These are phyloP conservation scores for Penicillium arizonense DNA, from an alignment of 495 filamentous ascomycete genomes.

Conservation along the genomic window DNA sequence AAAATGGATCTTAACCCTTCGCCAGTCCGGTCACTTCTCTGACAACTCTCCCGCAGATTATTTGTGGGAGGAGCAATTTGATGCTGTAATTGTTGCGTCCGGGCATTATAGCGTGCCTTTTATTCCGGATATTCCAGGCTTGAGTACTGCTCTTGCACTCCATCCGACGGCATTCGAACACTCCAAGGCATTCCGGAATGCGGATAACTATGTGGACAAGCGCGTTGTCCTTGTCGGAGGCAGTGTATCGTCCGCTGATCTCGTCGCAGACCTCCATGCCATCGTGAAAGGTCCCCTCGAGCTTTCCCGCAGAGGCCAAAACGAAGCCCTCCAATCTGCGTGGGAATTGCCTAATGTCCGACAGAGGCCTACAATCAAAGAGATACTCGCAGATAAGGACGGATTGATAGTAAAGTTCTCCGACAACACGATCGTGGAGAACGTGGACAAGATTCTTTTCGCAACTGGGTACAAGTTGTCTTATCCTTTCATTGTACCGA, in stretches of 20 bases:
- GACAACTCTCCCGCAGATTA: constrained; percentile 15
- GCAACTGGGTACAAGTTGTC: constrained; percentile 51
- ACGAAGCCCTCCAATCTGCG: constrained; percentile 17
- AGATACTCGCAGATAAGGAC: background rate
- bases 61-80: constrained; percentile 41
- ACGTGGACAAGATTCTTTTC: constrained; percentile 51
- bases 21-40: constrained; percentile 16
- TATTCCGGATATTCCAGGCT: constrained; percentile 53
- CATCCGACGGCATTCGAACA: constrained; percentile 23
- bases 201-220: constrained; percentile 28
- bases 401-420: constrained; percentile 25
- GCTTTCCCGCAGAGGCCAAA: constrained; percentile 20
- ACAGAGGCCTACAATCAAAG: constrained; percentile 16
- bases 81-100: constrained; percentile 73
- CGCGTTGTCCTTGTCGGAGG: constrained; percentile 30
- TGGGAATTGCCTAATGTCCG: constrained; percentile 25
- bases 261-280: constrained; percentile 26
- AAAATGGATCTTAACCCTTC: constrained; percentile 25
- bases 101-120: constrained; percentile 72
- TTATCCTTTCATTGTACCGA: constrained; percentile 35
- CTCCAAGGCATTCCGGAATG: constrained; percentile 24
- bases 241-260: constrained; percentile 28
- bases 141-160: constrained; percentile 8
- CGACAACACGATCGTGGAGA: constrained; percentile 33
- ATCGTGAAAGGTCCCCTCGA: constrained; percentile 21